Evolutionary conservation across 768 basidiomycete genomes (phyloP).

Genomic region (Coprinopsis marcescibilis): DNA sequence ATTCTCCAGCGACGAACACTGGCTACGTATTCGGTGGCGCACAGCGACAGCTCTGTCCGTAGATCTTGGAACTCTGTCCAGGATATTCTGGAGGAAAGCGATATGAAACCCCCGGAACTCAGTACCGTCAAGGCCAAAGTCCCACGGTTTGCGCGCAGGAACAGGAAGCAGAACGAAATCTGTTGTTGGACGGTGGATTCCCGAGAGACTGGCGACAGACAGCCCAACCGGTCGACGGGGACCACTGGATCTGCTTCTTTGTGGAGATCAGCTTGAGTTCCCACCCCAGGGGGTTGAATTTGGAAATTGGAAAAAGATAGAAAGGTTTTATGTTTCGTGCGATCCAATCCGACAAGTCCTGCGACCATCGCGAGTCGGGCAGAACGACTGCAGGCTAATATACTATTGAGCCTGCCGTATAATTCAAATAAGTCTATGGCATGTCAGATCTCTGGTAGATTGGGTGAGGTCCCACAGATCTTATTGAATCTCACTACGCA

Average conservation of each 20-base stretch:
- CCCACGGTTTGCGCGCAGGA: conserved; percentile 33
- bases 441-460: too few species aligned
- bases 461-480: background rate
- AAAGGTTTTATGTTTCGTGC: too few species aligned
- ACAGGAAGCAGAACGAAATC: conserved; percentile 18
- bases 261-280: too few species aligned
- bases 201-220: background rate
- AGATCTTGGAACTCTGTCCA: background rate
- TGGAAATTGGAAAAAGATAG: too few species aligned
- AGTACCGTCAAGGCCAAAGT: conserved; percentile 7
- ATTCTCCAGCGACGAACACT: conserved; percentile 8
- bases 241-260: background rate
- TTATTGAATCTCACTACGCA: background rate
- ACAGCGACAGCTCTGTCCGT: background rate
- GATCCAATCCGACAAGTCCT: too few species aligned
- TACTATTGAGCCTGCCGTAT: too few species aligned
- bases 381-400: too few species aligned
- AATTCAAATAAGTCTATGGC: too few species aligned
- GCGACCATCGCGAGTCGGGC: too few species aligned
- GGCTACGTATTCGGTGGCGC: too few species aligned
- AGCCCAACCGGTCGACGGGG: background rate
- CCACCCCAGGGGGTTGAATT: too few species aligned
- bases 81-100: background rate
- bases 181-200: conserved; percentile 5
- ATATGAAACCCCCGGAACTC: background rate